Conservation (phyloP, 106 monocot species). For the Apostasia shenzhenica region DNA sequence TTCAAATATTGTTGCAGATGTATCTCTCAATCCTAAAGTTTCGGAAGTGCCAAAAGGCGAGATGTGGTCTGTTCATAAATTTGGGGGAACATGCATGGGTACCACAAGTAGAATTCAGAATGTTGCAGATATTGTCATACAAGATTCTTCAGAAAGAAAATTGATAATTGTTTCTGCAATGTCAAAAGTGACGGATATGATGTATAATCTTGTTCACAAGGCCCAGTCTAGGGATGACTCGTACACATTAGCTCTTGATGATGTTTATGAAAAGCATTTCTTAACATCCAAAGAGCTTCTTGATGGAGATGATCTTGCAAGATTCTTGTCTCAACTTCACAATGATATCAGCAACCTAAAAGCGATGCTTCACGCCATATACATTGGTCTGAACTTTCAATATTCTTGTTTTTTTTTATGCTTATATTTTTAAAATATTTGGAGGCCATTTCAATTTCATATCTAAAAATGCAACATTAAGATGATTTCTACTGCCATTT, state of each 20-base stretch:
- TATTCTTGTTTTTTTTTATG: neutral
- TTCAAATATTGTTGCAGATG: conserved; percentile 26
- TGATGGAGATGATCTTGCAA: conserved; percentile 65
- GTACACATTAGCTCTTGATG: conserved; percentile 60
- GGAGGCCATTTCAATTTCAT: neutral
- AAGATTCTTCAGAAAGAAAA: conserved; percentile 81
- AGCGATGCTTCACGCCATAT: conserved; percentile 92
- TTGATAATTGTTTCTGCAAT: conserved; percentile 95
- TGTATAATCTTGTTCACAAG: conserved; percentile 80
- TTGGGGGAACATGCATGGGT: conserved; percentile 98
- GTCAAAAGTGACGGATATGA: conserved; percentile 99
- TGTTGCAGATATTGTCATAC: conserved; percentile 66
- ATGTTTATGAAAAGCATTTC: conserved; percentile 86
- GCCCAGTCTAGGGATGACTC: conserved; percentile 91
- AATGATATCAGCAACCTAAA: conserved; percentile 86
- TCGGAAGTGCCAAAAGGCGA: conserved; percentile 55
- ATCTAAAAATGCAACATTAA: neutral
- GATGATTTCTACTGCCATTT: too few relatives aligned
- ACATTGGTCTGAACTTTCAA: conserved; percentile 52
- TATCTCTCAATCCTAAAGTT: conserved; percentile 40
- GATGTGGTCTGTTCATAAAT: conserved; percentile 98
- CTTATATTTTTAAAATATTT: neutral
- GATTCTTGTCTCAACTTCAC: conserved; percentile 69
- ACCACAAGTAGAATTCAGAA: conserved; percentile 68
- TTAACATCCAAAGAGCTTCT: conserved; percentile 77